Conservation (phyloP, 78 protist species). For the Dictyostelium purpureum region DNA sequence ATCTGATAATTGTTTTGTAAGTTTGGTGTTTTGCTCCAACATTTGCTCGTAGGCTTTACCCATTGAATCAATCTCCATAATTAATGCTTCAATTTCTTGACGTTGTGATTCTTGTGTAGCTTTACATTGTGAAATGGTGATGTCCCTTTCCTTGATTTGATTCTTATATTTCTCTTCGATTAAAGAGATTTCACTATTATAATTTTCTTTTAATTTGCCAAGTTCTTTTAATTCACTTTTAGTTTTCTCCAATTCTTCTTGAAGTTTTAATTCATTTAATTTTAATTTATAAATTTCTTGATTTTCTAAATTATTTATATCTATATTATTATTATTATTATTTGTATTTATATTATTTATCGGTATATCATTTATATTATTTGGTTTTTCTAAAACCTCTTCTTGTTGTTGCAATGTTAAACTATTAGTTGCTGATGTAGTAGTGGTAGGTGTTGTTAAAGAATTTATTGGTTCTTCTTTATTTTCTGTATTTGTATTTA, state of each 20-base stretch:
- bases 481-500: not conserved
- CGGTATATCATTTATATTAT: not conserved
- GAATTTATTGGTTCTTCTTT: not conserved
- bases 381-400: not conserved
- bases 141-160: not conserved
- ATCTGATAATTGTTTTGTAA: slow-evolving; percentile 42
- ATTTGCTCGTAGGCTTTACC: slow-evolving; percentile 68
- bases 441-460: not conserved
- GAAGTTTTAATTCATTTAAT: not conserved
- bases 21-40: slow-evolving; percentile 60
- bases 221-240: not conserved
- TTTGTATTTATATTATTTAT: not conserved
- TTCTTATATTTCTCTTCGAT: not conserved
- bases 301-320: not conserved
- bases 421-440: not conserved
- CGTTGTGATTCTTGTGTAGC: slow-evolving; percentile 11
- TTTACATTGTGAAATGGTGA: not conserved
- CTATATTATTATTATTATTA: not conserved
- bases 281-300: slow-evolving; percentile 3
- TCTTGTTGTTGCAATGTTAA: not conserved
- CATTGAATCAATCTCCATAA: slow-evolving; percentile 66
- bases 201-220: not conserved
- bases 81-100: slow-evolving; percentile 53
- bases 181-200: not conserved
- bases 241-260: not conserved